Evolutionary conservation across 78 protist genomes (phyloP), one percentile per base, ranked within the genome.

Genomic region (Dictyostelium purpureum): DNA sequence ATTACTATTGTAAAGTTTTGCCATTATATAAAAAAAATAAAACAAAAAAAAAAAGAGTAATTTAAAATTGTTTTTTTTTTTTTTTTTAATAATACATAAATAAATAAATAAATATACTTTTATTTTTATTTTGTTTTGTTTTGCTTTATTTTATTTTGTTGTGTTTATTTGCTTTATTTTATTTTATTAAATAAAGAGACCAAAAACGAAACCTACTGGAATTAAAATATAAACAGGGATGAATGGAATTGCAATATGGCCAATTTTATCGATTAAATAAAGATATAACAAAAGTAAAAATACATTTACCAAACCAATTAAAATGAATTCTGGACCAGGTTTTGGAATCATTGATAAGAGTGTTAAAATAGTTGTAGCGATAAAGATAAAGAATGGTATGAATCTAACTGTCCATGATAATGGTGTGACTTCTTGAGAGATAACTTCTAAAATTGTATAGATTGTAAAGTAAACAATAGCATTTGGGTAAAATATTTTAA

Each of bases 371-470:
- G 37, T 38, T 19, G 73, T 73, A 38, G 42, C 54, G 11, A 65
- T 67, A 31, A 47, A 65, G 26, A 66, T 45, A 38, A 67, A 81
- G 45, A 81, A 81, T 21, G 89, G 89, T 5, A 81, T 81, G 54
- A 65, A 81, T 26, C 59, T 19, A n/a, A 81, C 19, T 35, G 54
- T 2, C 77, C 77, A 67, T 24, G 67, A 47, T 31, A 81, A 45
- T 38, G 0, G 24, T 10, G 33, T 6, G 4, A 43, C 26, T 18
- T 38, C 51, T n/a, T 47, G 52, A 3, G 40, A 21, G 5, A 81
- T 21, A 21, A 38, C 9, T 37, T 81, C 73, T 21, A 81, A 38
- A 5, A 81, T 43, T 1, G 79, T 49, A 24, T 52, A 67, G 35
- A 47, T 51, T 14, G 28, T 2, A 21, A 81, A 7, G 4, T 16